These are phyloP conservation scores for Chalaropsis ovoidea DNA, from an alignment of 2,329 filamentous ascomycete genomes.

Conservation along the genomic window DNA sequence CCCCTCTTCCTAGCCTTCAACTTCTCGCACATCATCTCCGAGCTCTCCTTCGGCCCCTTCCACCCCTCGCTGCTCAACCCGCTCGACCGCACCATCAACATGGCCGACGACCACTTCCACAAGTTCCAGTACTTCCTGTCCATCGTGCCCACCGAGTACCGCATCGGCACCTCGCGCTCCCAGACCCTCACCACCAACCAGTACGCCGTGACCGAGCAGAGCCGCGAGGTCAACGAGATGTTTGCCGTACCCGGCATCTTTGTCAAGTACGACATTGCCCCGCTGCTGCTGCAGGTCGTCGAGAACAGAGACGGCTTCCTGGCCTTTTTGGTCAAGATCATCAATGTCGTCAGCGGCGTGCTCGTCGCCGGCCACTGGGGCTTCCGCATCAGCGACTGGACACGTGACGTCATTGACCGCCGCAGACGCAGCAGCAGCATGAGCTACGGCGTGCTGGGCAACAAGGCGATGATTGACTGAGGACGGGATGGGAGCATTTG, in stretches of 20 bases:
- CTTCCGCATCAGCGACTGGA: constrained; percentile 75
- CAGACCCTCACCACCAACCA: constrained; percentile 69
- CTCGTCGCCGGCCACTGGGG: constrained; percentile 90
- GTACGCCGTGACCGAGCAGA: constrained; percentile 92
- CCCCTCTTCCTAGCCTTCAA: constrained; percentile 60
- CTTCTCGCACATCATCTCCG: constrained; percentile 92
- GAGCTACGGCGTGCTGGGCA: constrained; percentile 43
- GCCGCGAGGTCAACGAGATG: constrained; percentile 56
- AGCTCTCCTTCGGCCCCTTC: constrained; percentile 94
- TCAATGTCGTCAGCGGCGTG: constrained; percentile 85
- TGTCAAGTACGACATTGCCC: constrained; percentile 98
- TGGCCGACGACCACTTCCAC: constrained; percentile 69
- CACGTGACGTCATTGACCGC: constrained; percentile 44
- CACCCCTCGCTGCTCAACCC: constrained; percentile 91
- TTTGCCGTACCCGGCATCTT: constrained; percentile 73
- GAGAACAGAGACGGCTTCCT: constrained; percentile 70
- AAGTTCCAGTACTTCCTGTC: constrained; percentile 98
- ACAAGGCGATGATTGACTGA: constrained; percentile 33
- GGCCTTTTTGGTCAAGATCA: constrained; percentile 64
- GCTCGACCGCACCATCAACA: constrained; percentile 78
- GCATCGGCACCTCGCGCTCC: constrained; percentile 41
- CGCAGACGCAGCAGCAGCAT: constrained; percentile 35
- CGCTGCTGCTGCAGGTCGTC: constrained; percentile 74
- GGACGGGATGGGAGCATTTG: neutral
- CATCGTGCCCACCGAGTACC: constrained; percentile 89